Evolutionary conservation across 495 filamentous ascomycete genomes (phyloP).

Genomic region (Annulohypoxylon bovei): DNA sequence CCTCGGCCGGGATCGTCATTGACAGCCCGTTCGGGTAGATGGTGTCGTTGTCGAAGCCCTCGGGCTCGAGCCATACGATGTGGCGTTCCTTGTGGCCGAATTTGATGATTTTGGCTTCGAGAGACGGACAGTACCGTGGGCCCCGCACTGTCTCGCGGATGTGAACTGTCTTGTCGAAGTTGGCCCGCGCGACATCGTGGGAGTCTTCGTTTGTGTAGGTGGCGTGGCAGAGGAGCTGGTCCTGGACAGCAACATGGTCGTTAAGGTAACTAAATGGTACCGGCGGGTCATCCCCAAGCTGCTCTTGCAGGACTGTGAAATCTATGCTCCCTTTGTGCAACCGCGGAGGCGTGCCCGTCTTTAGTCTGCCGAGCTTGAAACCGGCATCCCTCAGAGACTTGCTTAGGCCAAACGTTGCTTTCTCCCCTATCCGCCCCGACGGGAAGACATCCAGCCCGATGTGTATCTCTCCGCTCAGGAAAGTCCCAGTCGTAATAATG

Average conservation of each 20-base stretch:
- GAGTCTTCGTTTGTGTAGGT: slow-evolving; percentile 85
- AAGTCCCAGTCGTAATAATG: slow-evolving; percentile 95
- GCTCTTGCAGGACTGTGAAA: slow-evolving; percentile 73
- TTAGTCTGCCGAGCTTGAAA: slow-evolving; percentile 89
- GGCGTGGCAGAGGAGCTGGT: slow-evolving; percentile 83
- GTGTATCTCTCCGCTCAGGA: slow-evolving; percentile 95
- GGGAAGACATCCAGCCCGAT: slow-evolving; percentile 87
- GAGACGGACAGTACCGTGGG: slow-evolving; percentile 92
- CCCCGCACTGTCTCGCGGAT: slow-evolving; percentile 96
- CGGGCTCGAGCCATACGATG: slow-evolving; percentile 95
- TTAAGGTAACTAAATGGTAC: slow-evolving; percentile 93
- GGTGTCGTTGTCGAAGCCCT: slow-evolving; percentile 89
- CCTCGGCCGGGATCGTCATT: slow-evolving; percentile 91
- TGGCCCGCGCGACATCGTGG: slow-evolving; percentile 85
- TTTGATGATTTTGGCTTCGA: slow-evolving; percentile 93
- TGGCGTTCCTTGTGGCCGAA: slow-evolving; percentile 83
- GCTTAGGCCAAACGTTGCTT: slow-evolving; percentile 91
- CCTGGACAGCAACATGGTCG: slow-evolving; percentile 73
- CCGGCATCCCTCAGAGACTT: slow-evolving; percentile 90
- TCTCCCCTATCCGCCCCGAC: slow-evolving; percentile 92
- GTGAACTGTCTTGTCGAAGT: slow-evolving; percentile 92
- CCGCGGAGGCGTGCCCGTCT: slow-evolving; percentile 94
- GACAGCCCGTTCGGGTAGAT: slow-evolving; percentile 97
- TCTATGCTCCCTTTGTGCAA: slow-evolving; percentile 86
- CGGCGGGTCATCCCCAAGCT: slow-evolving; percentile 85